Base-by-base conservation (phyloP, 306 rosid genomes). In the Castanospermum australe region DNA sequence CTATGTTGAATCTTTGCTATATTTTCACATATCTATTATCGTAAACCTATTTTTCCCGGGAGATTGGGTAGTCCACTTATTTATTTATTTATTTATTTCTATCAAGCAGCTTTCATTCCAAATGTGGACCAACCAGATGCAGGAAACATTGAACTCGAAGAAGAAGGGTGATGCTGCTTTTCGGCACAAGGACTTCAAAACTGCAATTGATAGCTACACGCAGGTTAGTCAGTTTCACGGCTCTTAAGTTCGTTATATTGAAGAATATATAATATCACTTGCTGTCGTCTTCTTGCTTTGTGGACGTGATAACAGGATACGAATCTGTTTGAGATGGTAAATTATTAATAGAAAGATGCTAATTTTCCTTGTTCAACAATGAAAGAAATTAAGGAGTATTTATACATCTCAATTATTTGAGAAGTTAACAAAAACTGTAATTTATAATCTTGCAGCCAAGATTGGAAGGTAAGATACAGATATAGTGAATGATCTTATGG, bases 91-190 rank as follows among this genome's bases (percentile, higher is more conserved):
- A 14, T 69, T 21, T 44, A 30, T 33, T 61, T n/a, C 41, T 67
- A 33, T 78, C 51, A 14, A 87, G 84, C 90, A 95, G 99, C 98
- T 93, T 79, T 92, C 99, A 1, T 95, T 95, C 82, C 99, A 95
- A 82, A 91, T 95, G 99, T 95, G 99, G 99, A 93, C 99, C 73
- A 91, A 95, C 83, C 94, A 93, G 86, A 90, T 95, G 98, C 97
- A 95, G 87, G 98, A 93, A 60, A 95, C 98, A 2, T 78, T 95
- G 84, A 86, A 83, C 85, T 90, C 97, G 28, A 95, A 93, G 95
- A 95, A 93, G 77, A 95, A 91, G 87, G 99, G 98, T 11, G 98
- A 95, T 38, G 56, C 79, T 18, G 92, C 97, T 81, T 95, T 95
- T 69, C 88, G 96, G 79, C 94, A 85, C 51, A 95, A 93, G 71